Evolutionary conservation across 768 basidiomycete species (phyloP).

Genomic region (Hirschioporus abietinus): DNA sequence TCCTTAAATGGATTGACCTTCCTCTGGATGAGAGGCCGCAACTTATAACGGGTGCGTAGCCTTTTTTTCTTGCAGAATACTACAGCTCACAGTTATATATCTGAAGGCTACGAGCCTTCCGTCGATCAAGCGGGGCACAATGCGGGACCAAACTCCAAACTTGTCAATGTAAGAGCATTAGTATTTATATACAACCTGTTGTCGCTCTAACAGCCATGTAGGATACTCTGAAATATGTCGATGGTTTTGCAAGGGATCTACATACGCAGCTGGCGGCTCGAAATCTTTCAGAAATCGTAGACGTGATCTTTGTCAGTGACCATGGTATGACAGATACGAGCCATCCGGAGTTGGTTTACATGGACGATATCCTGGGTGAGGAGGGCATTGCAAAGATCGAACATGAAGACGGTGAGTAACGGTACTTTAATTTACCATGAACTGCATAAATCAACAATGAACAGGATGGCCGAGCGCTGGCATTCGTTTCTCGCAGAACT

Average conservation of each 20-base stretch:
- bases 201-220: constrained; percentile 22
- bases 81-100: constrained; percentile 7
- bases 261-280: constrained; percentile 58
- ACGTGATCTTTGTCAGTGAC: constrained; percentile 86
- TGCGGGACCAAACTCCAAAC: constrained; percentile 60
- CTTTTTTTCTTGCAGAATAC: not conserved
- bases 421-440: not conserved
- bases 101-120: constrained; percentile 74
- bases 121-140: constrained; percentile 81
- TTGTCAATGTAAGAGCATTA: constrained; percentile 56
- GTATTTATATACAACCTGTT: constrained; percentile 6
- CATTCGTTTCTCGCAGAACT: constrained; percentile 59
- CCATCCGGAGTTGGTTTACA: constrained; percentile 64
- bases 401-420: constrained; percentile 57
- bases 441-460: not conserved
- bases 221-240: constrained; percentile 62
- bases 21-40: constrained; percentile 68
- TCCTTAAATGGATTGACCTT: constrained; percentile 80
- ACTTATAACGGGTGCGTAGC: constrained; percentile 58
- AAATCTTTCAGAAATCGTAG: constrained; percentile 78
- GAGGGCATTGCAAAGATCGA: constrained; percentile 56
- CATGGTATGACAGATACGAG: constrained; percentile 93
- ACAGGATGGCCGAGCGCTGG: constrained; percentile 87
- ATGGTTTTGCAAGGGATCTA: constrained; percentile 68
- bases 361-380: constrained; percentile 75